These are phyloP conservation scores for Scleroderma bovista DNA, from an alignment of 768 basidiomycete genomes.

Conservation along the genomic window DNA sequence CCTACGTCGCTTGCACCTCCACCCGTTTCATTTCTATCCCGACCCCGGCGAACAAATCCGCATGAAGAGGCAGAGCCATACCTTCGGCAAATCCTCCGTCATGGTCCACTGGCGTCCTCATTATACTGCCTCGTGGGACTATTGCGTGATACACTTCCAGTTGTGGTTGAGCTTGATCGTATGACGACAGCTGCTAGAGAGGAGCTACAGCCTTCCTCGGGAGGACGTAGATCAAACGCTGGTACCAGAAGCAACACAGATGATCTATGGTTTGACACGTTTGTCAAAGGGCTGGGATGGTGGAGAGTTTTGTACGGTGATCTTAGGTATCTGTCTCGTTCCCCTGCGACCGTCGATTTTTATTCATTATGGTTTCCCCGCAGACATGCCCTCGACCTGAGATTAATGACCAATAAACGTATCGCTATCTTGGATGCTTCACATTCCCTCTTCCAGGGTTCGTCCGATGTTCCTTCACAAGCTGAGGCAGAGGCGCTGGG, in stretches of 20 bases:
- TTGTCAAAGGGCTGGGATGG: constrained; percentile 79
- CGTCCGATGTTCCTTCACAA: not conserved
- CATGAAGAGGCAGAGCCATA: constrained; percentile 77
- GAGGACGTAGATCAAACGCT: constrained; percentile 14
- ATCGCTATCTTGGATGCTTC: constrained; percentile 75
- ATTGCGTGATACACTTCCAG: constrained; percentile 71
- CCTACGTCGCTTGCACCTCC: constrained; percentile 19
- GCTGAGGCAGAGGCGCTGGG: constrained; percentile 22
- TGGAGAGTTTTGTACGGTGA: constrained; percentile 71
- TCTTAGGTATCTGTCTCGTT: constrained; percentile 39
- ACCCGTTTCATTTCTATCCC: constrained; percentile 28
- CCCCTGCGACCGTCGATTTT: not conserved
- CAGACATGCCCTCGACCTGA: constrained; percentile 77
- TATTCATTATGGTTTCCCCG: not conserved
- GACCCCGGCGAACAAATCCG: constrained; percentile 45
- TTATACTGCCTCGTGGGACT: constrained; percentile 62
- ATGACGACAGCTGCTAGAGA: constrained; percentile 35
- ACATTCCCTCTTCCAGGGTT: constrained; percentile 43
- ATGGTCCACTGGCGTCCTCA: constrained; percentile 60
- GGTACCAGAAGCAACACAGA: constrained; percentile 6
- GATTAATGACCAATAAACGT: constrained; percentile 60
- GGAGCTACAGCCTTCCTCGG: constrained; percentile 8
- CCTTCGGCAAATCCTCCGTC: constrained; percentile 64
- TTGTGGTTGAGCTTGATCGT: constrained; percentile 63
- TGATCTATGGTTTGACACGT: constrained; percentile 48